Base-by-base conservation (phyloP, 2,329 filamentous ascomycete species). In the Neofusicoccum laricinum region DNA sequence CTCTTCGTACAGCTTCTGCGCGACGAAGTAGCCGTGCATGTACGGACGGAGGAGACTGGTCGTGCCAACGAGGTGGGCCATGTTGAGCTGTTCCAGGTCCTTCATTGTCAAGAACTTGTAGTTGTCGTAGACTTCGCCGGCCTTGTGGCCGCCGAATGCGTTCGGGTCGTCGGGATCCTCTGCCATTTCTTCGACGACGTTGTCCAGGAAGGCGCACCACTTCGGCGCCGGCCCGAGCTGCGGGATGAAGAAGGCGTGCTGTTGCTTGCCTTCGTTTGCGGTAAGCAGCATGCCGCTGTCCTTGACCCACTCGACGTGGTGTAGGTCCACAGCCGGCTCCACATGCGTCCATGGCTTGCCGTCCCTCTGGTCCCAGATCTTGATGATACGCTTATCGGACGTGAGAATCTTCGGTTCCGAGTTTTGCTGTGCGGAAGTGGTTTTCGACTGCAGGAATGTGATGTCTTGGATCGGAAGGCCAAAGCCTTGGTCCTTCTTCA, bases 21-120 rank as follows among this genome's bases (percentile, higher is more conserved):
- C 92, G 55, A 99, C 93, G 79, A 99, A 99, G 83, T 95, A 98
- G 70, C 95, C 96, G 76, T 99, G 95, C 96, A 99, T 99, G 75
- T 99, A 99, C 48, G 95, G 95, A 49, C 94, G 86, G 45, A 99
- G 82, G 19, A 98, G 81, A 72, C 91, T 95, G 32, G 93, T 96
- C 71, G 92, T 93, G 68, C 94, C 94, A 64, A 99, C 85, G 53
- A 99, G 83, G 75, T 98, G 94, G 61, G 91, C 89, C 72, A 99
- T 78, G 75, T 92, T 96, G 69, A 99, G 85, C 40, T 89, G 87
- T 71, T 91, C 90, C 61, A 99, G 84, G 76, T 99, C 93, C 48
- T 91, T 88, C 66, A 92, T 78, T 1, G 94, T 97, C 73, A 99
- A 83, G 86, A 99, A 99, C 79, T 98, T 99, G 86, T 94, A 98